Conservation (phyloP, 1,139 yeast genomes). For the Pichia sp. region DNA sequence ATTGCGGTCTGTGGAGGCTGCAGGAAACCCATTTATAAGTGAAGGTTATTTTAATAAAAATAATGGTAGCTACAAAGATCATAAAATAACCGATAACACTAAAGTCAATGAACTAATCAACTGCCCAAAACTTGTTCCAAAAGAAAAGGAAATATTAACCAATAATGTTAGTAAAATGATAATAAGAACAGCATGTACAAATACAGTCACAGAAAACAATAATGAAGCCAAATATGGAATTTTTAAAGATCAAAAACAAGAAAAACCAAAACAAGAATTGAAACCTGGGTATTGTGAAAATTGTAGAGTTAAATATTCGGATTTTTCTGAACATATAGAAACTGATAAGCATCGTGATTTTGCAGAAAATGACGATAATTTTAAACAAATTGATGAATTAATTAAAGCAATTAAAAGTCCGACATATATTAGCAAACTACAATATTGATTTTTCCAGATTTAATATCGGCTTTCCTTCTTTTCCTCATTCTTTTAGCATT, state of each 20-base stretch:
- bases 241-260: slow-evolving; percentile 8
- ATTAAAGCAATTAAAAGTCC: slow-evolving; percentile 23
- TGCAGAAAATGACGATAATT: slow-evolving; percentile 68
- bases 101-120: background rate
- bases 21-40: slow-evolving; percentile 11
- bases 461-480: background rate
- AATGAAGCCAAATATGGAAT: background rate
- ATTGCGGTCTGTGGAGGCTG: slow-evolving; percentile 17
- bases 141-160: slow-evolving; percentile 2
- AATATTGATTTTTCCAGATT: background rate
- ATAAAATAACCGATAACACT: background rate
- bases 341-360: slow-evolving; percentile 72
- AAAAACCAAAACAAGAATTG: slow-evolving; percentile 17
- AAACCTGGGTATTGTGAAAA: slow-evolving; percentile 83
- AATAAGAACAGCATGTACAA: background rate
- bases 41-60: slow-evolving; percentile 5
- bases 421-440: background rate
- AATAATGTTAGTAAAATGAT: background rate
- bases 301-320: slow-evolving; percentile 80
- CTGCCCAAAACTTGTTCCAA: background rate
- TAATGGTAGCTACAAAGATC: background rate
- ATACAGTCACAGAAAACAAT: background rate
- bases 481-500: background rate
- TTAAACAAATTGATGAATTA: slow-evolving; percentile 68
- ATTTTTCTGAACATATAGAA: slow-evolving; percentile 68